Conservation (phyloP, 2,329 filamentous ascomycete species). For the Didymella lethalis region DNA sequence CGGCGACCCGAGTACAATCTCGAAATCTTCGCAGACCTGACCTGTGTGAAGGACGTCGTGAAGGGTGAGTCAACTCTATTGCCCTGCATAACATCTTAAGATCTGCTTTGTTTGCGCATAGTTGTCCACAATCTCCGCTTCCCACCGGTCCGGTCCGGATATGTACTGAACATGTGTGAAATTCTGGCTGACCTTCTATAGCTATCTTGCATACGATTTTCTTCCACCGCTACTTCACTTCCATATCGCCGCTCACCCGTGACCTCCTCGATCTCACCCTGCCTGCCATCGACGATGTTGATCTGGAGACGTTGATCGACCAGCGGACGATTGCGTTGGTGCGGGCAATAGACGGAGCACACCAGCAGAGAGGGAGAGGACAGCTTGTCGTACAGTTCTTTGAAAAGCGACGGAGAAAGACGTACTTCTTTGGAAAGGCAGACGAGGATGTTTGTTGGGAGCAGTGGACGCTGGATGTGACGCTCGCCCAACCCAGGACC, state of each 20-base stretch:
- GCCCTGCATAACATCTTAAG: conserved; percentile 16
- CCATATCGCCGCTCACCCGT: conserved; percentile 80
- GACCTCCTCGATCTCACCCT: conserved; percentile 91
- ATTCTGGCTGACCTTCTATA: conserved; percentile 49
- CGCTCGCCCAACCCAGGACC: conserved; percentile 86
- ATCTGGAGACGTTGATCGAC: conserved; percentile 93
- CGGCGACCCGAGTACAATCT: conserved; percentile 87
- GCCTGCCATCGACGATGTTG: conserved; percentile 86
- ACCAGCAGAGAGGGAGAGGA: conserved; percentile 68
- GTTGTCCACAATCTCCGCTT: neutral
- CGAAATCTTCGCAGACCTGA: conserved; percentile 90
- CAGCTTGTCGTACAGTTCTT: conserved; percentile 91
- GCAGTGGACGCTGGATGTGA: conserved; percentile 91
- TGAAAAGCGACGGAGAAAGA: conserved; percentile 86
- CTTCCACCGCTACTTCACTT: conserved; percentile 97
- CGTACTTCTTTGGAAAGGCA: conserved; percentile 73
- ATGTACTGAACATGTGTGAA: neutral
- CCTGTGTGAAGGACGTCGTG: conserved; percentile 88
- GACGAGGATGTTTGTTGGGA: conserved; percentile 98
- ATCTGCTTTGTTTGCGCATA: conserved; percentile 3
- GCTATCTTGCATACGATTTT: conserved; percentile 96
- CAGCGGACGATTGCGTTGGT: conserved; percentile 81
- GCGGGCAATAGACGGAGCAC: conserved; percentile 73
- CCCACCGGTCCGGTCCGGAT: conserved; percentile 9
- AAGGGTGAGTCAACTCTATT: conserved; percentile 70